A percentile compares a stretch with the other conserved stretches of the same genome.
Conservation (phyloP, 768 basidiomycete species). For the Mycena vulgaris region DNA sequence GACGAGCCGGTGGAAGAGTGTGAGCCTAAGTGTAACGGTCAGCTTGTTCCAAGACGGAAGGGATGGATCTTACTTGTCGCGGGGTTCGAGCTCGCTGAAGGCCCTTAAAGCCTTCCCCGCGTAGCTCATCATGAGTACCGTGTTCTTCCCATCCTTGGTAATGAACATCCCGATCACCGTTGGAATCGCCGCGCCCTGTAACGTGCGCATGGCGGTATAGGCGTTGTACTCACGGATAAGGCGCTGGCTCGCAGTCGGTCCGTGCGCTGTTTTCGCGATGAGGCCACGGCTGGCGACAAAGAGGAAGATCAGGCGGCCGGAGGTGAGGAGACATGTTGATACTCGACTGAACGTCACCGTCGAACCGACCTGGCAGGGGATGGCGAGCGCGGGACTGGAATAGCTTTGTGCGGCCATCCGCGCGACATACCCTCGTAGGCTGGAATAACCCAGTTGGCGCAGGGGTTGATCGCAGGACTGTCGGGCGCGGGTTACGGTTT, state of each 20-base stretch:
- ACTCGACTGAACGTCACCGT: constrained; percentile 21
- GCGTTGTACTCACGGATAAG: constrained; percentile 15
- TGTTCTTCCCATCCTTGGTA: constrained; percentile 5
- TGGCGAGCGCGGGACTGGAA: constrained; percentile 5
- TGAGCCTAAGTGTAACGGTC: constrained; percentile 16
- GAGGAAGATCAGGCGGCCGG: constrained; percentile 16
- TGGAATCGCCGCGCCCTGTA: constrained; percentile 26
- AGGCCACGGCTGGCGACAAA: constrained; percentile 6
- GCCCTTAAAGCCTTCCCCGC: constrained; percentile 19
- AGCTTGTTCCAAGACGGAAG: constrained; percentile 9
- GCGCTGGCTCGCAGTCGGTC: constrained; percentile 14
- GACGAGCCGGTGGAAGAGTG: constrained; percentile 26
- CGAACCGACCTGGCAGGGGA: constrained; percentile 23
- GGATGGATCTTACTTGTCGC: not conserved
- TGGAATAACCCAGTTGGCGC: constrained; percentile 9
- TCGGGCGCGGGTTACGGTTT: no score
- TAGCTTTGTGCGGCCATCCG: constrained; percentile 22
- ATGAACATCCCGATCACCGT: constrained; percentile 16
- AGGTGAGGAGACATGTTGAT: constrained; percentile 20
- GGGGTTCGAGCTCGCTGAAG: constrained; percentile 22
- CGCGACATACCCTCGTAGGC: constrained; percentile 18
- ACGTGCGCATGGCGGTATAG: constrained; percentile 14
- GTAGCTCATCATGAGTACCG: constrained; percentile 24
- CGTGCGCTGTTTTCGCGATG: constrained; percentile 16
- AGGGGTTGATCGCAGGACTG: not conserved